These are phyloP conservation scores for Capsaspora owczarzaki DNA, from an alignment of 78 protist species.

Conservation along the genomic window DNA sequence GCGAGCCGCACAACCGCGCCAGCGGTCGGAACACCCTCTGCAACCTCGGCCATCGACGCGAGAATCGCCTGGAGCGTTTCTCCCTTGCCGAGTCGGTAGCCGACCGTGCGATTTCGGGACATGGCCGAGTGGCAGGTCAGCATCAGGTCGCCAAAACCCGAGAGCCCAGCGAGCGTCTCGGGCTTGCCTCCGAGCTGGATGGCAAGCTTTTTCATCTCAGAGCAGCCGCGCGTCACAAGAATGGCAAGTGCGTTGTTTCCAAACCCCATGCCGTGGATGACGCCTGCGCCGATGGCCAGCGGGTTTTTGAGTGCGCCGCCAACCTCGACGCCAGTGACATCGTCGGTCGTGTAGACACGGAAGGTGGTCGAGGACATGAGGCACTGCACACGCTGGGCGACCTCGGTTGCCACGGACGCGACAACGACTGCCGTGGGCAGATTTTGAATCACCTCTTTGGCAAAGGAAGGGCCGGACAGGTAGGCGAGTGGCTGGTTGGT, in stretches of 20 bases:
- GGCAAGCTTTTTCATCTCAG: constrained; percentile 26
- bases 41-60: constrained; percentile 20
- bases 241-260: constrained; percentile 51
- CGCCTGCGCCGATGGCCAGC: constrained; percentile 60
- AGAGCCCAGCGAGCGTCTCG: constrained; percentile 34
- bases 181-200: constrained; percentile 21
- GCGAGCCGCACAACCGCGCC: not conserved
- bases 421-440: constrained; percentile 34
- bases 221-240: constrained; percentile 47
- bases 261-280: constrained; percentile 51
- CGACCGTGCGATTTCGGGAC: constrained; percentile 31
- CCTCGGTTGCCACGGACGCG: constrained; percentile 13
- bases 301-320: constrained; percentile 63
- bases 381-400: constrained; percentile 18
- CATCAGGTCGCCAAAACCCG: constrained; percentile 50
- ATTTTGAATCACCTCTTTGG: constrained; percentile 27
- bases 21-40: constrained; percentile 14
- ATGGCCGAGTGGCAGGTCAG: constrained; percentile 45
- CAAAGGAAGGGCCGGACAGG: constrained; percentile 51
- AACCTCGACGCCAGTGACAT: constrained; percentile 57
- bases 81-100: constrained; percentile 39
- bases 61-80: constrained; percentile 38
- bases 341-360: constrained; percentile 37
- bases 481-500: constrained; percentile 6
- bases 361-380: constrained; percentile 16